phyloP scores from a whole-genome alignment of 1,139 yeast species.

The Cylindricascospora bacillispora region DNA sequence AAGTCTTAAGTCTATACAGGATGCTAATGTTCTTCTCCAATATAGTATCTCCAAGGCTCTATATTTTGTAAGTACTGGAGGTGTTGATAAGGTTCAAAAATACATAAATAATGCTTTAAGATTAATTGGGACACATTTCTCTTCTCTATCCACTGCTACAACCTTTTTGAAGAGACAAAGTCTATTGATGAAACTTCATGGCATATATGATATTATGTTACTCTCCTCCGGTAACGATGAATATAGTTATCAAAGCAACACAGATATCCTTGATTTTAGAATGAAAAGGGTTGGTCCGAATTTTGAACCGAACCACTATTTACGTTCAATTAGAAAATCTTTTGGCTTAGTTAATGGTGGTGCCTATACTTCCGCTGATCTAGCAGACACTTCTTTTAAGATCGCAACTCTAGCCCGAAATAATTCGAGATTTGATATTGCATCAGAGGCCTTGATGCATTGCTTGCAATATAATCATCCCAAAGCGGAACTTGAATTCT shows the following conservation, averaged over 20 bases:
- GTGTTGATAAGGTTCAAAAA: slow-evolving; percentile 25
- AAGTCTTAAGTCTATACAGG: slow-evolving; percentile 30
- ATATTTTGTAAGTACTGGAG: slow-evolving; percentile 29
- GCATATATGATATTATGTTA: slow-evolving; percentile 46
- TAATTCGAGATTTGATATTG: slow-evolving; percentile 56
- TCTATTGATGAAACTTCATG: slow-evolving; percentile 53
- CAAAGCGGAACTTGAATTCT: slow-evolving; percentile 64
- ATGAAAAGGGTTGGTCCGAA: slow-evolving; percentile 44
- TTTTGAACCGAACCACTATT: slow-evolving; percentile 48
- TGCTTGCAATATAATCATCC: slow-evolving; percentile 36
- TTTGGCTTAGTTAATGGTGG: slow-evolving; percentile 35
- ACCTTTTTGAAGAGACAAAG: slow-evolving; percentile 48
- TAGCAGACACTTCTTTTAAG: slow-evolving; percentile 42
- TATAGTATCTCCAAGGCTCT: slow-evolving; percentile 57
- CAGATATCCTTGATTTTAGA: slow-evolving; percentile 28
- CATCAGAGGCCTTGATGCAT: slow-evolving; percentile 59
- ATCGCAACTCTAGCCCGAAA: slow-evolving; percentile 59
- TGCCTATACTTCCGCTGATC: slow-evolving; percentile 28
- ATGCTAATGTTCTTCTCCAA: slow-evolving; percentile 45
- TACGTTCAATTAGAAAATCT: slow-evolving; percentile 47
- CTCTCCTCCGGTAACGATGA: slow-evolving; percentile 16
- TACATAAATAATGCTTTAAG: slow-evolving; percentile 41
- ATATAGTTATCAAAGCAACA: slow-evolving; percentile 13
- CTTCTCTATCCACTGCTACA: slow-evolving; percentile 43
- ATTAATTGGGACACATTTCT: slow-evolving; percentile 48